Evolutionary conservation across 352 stramenopile species (phyloP), one percentile per base, ranked within the genome.

Genomic region (Phytophthora melonis): DNA sequence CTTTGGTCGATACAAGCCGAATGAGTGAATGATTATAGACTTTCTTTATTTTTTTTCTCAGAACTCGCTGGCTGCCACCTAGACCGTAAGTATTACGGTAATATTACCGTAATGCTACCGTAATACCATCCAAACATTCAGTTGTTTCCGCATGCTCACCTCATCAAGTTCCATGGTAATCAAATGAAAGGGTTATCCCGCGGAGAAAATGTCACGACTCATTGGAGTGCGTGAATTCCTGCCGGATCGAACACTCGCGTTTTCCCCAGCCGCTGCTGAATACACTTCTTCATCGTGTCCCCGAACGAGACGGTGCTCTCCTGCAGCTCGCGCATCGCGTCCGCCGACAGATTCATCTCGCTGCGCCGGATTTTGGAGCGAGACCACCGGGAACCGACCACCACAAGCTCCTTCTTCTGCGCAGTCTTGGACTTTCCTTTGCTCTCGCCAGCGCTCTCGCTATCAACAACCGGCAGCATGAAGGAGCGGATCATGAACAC

Each of bases 201-300:
- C 9, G 8, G 18, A 18, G 16, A 47, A 47, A 47, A 53, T 53
- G 45, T 19, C 18, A 13, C n/a, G n/a, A 13, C 6, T 53, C 45
- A 53, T 23, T 53, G 13, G 8, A 47, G 39, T 18, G 39, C 39
- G 39, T 47, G 39, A 7, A 6, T 4, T 18, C 50, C 55, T 39
- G 56, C 55, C 16, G 11, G 4, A 14, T 58, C n/a, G 13, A 18
- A 66, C 5, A 71, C 47, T 14, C 25, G 43, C 9, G 32, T 52
- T 32, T 59, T 66, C 4, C 69, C 69, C 3, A 76, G 19, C 32
- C 58, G 19, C 30, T 72, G 63, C 34, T 76, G 57, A 32, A 76
- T 72, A 25, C 69, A 74, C 45, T 66, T 74, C 45, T 66, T 77
- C 70, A 77, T 77, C 3, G 70, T 77, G 43, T 77, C 70, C 8